Evolutionary conservation across 768 basidiomycete genomes (phyloP), one percentile per base, ranked within the genome.

Genomic region (Boletus sp.): DNA sequence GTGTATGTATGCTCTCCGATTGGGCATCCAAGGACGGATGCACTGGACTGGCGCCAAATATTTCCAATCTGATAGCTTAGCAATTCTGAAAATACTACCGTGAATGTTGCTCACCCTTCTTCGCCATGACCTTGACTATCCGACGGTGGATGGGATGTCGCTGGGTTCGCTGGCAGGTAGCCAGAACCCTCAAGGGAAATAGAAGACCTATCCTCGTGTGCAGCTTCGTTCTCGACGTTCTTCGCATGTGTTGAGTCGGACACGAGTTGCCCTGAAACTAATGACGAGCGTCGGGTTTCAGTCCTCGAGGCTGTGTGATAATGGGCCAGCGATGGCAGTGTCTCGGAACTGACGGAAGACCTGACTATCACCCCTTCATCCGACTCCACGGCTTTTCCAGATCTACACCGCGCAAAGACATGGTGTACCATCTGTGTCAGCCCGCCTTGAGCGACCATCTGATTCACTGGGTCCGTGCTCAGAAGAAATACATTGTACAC

Each of bases 371-470:
- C 33, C 55, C 56, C 55, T 54, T 63, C 62, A 30, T 60, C 68
- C 18, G 42, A 52, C n/a, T 64, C 63, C 40, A 49, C 37, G 29
- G 52, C 29, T 29, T 59, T 58, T 48, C 68, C 72, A 30, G 78
- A 65, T 68, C 79, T 80, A 66, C 92, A 92, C 20, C 97, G 83
- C 14, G 89, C 82, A 70, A 99, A 98, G 55, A 98, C 86, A 66
- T 98, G 95, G 65, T 97, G 90, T 3, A 98, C 94, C 87, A 99
- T 98, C 72, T 99, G 97, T 0, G 94, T 94, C 17, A 99, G 82
- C 17, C 95, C 94, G 18, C 96, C 97, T 73, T 99, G 97, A 17
- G 97, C 97, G 37, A 99, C 96, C 78, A 92, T 95, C 75, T 98
- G 97, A 63, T 96, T 98, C 49, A 94, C 90, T 5, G 89, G 82